Percentiles rank a stretch among this genome's conserved stretches.
Conservation (phyloP, 192 early-diverging fungal genomes). For the Backusella mclennaniae region DNA sequence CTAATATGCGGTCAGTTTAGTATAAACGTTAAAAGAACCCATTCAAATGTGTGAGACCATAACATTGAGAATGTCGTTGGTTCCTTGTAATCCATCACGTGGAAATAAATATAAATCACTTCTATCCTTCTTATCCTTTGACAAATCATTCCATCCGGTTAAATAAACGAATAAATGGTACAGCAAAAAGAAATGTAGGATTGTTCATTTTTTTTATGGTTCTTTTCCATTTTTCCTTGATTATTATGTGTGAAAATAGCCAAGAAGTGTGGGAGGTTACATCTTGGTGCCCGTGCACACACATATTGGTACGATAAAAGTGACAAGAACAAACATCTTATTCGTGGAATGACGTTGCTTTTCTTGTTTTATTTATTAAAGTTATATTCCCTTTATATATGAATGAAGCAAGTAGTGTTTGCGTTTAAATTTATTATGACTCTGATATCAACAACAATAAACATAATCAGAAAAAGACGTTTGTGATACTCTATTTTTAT, state of each 20-base stretch:
- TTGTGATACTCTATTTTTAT: not conserved
- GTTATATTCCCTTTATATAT: not conserved
- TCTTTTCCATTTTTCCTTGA: not conserved
- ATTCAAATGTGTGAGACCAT: conserved; percentile 6
- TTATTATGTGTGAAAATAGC: not conserved
- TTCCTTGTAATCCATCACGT: not conserved
- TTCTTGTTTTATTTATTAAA: not conserved
- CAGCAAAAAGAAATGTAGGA: not conserved
- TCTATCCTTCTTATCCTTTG: not conserved
- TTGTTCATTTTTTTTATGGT: not conserved
- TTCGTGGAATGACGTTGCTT: not conserved
- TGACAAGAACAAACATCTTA: not conserved
- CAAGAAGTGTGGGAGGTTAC: conserved; percentile 2
- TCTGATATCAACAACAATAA: not conserved
- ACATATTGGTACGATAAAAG: not conserved
- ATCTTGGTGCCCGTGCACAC: not conserved
- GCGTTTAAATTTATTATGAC: not conserved
- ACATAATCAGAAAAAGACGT: not conserved
- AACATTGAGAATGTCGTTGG: not conserved
- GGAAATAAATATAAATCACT: not conserved
- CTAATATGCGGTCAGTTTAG: not conserved
- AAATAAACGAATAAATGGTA: not conserved
- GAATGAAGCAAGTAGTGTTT: not conserved
- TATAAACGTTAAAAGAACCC: not conserved
- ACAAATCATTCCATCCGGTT: not conserved